These are phyloP conservation scores for Malus fusca DNA, from an alignment of 306 rosid genomes.

Conservation along the genomic window DNA sequence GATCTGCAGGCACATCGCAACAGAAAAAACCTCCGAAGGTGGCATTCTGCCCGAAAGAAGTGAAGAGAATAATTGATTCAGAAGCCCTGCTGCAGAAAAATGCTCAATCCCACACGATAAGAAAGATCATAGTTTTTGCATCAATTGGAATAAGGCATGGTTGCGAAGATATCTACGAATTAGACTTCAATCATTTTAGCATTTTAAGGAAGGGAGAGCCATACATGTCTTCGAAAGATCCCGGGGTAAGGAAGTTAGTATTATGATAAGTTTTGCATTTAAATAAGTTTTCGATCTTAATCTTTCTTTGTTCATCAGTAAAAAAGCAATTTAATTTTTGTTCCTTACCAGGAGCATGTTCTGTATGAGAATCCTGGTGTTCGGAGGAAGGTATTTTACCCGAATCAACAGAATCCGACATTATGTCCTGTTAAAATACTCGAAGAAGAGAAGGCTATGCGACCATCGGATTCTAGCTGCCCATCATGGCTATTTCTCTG, in stretches of 20 bases:
- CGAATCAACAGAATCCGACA: constrained; percentile 43
- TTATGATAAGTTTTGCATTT: neutral
- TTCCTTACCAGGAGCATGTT: constrained; percentile 52
- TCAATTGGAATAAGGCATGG: constrained; percentile 86
- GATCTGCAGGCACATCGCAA: constrained; percentile 25
- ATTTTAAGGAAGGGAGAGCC: constrained; percentile 72
- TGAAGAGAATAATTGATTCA: constrained; percentile 55
- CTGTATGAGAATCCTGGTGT: constrained; percentile 71
- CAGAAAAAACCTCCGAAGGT: constrained; percentile 53
- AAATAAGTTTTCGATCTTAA: neutral
- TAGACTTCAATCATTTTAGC: constrained; percentile 73
- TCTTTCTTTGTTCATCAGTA: neutral
- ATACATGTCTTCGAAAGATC: constrained; percentile 41
- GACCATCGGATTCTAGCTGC: constrained; percentile 65
- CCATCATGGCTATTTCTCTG: constrained; percentile 88
- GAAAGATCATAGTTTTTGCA: constrained; percentile 81
- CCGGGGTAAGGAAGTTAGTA: constrained; percentile 58
- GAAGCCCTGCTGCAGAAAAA: constrained; percentile 44
- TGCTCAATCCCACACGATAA: constrained; percentile 74
- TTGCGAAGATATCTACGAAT: constrained; percentile 74
- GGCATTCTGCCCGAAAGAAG: constrained; percentile 85
- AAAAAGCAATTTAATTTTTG: neutral
- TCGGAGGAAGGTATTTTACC: constrained; percentile 59
- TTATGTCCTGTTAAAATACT: constrained; percentile 76
- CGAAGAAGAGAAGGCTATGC: constrained; percentile 76